Evolutionary conservation across 306 rosid species (phyloP), one percentile per base, ranked within the genome.

Genomic region (Malus fusca): DNA sequence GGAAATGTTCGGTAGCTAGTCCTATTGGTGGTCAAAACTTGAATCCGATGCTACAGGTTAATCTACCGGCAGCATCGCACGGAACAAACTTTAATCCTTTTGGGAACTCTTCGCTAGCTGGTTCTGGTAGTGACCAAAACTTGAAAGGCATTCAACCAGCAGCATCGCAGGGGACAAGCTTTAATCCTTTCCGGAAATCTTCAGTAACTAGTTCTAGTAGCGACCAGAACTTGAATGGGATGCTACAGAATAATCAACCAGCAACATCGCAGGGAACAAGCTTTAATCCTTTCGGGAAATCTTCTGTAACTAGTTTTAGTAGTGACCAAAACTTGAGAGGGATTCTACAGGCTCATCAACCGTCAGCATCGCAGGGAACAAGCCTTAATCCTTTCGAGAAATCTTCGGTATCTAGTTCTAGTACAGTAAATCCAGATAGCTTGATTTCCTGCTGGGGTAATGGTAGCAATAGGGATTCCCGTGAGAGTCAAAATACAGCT

Each of bases 231-330:
- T 51, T 55, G 60, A 55, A 42, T 80, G 82, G 67, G 74, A 77
- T 44, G 78, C 55, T 18, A 52, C 78, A 68, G 33, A 72, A 79
- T 69, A 80, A 37, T 51, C 87, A 78, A 82, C 81, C 69, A 55
- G 33, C 53, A 11, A 69, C 53, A 1, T 79, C 79, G 43, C 82
- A 75, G 75, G 81, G 72, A 78, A 69, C 67, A 44, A 85, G 78
- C 84, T 69, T 55, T 26, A 56, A 48, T n/a, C 75, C 77, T 59
- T 76, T 77, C n/a, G 82, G 82, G 77, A 86, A 86, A 69, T 79
- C 71, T 71, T 76, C 78, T 3, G 7, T 67, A 6, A 71, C 81
- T 74, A 80, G 75, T 75, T 79, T 75, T 68, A 28, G 46, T 42
- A 71, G 62, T 68, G 77, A 65, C 42, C 42, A 37, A 37, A 37